Evolutionary conservation across 371 early-diverging fungal species (phyloP).

Genomic region (Mortierella sp.): DNA sequence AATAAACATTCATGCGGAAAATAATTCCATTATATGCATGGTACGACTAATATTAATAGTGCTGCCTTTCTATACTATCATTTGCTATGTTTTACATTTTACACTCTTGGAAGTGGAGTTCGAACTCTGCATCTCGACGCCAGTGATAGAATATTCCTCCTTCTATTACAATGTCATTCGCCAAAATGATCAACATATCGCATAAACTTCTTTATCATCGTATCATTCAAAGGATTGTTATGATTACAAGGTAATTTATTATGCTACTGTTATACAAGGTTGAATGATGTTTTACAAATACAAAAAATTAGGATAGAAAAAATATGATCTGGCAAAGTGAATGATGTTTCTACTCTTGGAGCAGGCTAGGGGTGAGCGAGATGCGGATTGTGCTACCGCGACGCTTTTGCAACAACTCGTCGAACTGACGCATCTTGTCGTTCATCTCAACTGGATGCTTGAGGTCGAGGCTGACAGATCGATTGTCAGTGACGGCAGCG

Average conservation of each 20-base stretch:
- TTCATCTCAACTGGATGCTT: slow-evolving; percentile 50
- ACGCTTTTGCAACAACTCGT: slow-evolving; percentile 56
- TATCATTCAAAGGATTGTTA: neutral
- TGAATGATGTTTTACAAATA: slow-evolving; percentile 8
- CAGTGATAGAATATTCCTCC: too few relatives aligned
- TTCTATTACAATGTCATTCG: too few relatives aligned
- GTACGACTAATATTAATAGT: too few relatives aligned
- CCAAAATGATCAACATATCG: too few relatives aligned
- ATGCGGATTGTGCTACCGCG: slow-evolving; percentile 55
- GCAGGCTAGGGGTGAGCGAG: slow-evolving; percentile 54
- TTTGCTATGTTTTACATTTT: too few relatives aligned
- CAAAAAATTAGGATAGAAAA: neutral
- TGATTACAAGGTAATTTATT: neutral
- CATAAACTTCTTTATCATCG: too few relatives aligned
- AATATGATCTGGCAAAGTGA: too few relatives aligned
- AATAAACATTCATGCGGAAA: too few relatives aligned
- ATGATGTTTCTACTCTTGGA: slow-evolving; percentile 27
- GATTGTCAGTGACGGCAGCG: slow-evolving; percentile 40
- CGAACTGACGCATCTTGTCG: slow-evolving; percentile 57
- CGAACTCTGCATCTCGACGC: too few relatives aligned
- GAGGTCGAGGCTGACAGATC: slow-evolving; percentile 49
- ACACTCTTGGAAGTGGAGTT: too few relatives aligned
- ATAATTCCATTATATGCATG: too few relatives aligned
- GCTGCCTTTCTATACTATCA: too few relatives aligned
- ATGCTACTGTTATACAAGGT: slow-evolving; percentile 16